phyloP scores from a whole-genome alignment of 805 yeast species.

The Monosporozyma siamensis region DNA sequence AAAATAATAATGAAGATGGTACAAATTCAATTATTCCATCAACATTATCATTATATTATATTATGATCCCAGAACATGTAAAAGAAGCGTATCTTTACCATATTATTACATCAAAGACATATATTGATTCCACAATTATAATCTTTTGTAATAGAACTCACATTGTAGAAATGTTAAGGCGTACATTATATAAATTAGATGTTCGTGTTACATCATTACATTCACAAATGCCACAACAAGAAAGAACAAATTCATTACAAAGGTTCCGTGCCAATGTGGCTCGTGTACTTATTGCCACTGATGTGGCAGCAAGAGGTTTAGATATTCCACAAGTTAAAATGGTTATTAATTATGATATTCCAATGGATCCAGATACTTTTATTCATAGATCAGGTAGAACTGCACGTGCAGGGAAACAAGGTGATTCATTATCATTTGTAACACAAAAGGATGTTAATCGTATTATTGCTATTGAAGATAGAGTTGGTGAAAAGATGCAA shows the following conservation, averaged over 20 bases:
- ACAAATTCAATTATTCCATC: conserved; percentile 66
- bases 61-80: conserved; percentile 77
- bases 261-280: conserved; percentile 94
- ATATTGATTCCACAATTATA: conserved; percentile 59
- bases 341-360: conserved; percentile 86
- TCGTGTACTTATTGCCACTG: conserved; percentile 85
- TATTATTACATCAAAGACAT: conserved; percentile 52
- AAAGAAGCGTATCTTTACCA: conserved; percentile 81
- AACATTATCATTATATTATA: conserved; percentile 53
- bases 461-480: conserved; percentile 74
- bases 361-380: conserved; percentile 93
- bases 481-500: conserved; percentile 74
- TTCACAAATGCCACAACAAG: conserved; percentile 89
- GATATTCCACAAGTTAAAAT: conserved; percentile 90
- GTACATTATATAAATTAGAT: conserved; percentile 64
- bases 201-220: conserved; percentile 83
- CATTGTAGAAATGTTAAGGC: conserved; percentile 79
- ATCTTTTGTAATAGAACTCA: conserved; percentile 86
- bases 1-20: neutral
- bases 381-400: conserved; percentile 98
- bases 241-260: conserved; percentile 83
- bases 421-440: conserved; percentile 74
- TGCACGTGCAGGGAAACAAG: conserved; percentile 91
- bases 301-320: conserved; percentile 94
- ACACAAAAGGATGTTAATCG: conserved; percentile 80